These are phyloP conservation scores for Zea mays DNA, from an alignment of 176 grass and related monocot genomes.

Conservation along the genomic window Zm-B73-REFERENCE-NAM-5.0 NC_050105.1:145875001-145875500, in stretches of 20 bases:
- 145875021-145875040: not conserved
- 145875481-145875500: slow-evolving; percentile 27
- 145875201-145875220: slow-evolving; percentile 56
- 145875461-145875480: slow-evolving; percentile 22
- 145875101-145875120: slow-evolving; percentile 83
- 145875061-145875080: slow-evolving; percentile 8
- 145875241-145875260: slow-evolving; percentile 59
- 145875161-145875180: slow-evolving; percentile 30
- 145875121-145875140: slow-evolving; percentile 80
- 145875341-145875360: slow-evolving; percentile 7
- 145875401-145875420: slow-evolving; percentile 25
- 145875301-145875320: not conserved
- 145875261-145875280: slow-evolving; percentile 7
- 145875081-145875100: slow-evolving; percentile 22
- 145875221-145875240: slow-evolving; percentile 38
- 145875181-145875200: slow-evolving; percentile 33
- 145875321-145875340: not conserved
- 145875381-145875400: slow-evolving; percentile 27
- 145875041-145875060: not conserved
- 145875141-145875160: slow-evolving; percentile 48
- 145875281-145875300: slow-evolving; percentile 8
- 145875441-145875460: slow-evolving; percentile 25
- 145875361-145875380: slow-evolving; percentile 8
- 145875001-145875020: too few relatives aligned
- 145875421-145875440: slow-evolving; percentile 27